Evolutionary conservation across 2,329 filamentous ascomycete species (phyloP).

Genomic region (Aspergillus sp.): DNA sequence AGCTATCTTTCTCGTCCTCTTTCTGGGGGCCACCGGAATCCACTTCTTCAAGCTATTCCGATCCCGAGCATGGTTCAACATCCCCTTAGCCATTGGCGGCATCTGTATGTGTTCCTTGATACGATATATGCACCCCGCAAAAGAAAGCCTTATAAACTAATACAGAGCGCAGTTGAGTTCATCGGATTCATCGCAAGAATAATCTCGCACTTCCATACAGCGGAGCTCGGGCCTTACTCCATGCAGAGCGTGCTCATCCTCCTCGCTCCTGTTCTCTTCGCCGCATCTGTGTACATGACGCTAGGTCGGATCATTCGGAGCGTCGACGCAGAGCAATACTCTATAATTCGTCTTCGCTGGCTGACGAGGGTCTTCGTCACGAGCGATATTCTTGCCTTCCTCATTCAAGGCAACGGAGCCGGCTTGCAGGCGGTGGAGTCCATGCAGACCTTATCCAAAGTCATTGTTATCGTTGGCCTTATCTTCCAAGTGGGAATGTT

Average conservation of each 20-base stretch:
- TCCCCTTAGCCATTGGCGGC: conserved; percentile 38
- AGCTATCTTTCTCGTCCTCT: conserved; percentile 30
- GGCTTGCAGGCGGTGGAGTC: conserved; percentile 24
- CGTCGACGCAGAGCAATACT: conserved; percentile 43
- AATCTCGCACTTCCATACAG: conserved; percentile 23
- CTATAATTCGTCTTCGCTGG: conserved; percentile 47
- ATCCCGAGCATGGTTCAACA: conserved; percentile 32
- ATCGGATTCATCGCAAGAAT: conserved; percentile 30
- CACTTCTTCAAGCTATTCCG: conserved; percentile 33
- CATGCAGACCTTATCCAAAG: conserved; percentile 8
- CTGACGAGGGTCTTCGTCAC: conserved; percentile 52
- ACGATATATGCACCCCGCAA: not conserved
- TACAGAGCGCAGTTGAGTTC: conserved; percentile 35
- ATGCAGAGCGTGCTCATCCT: conserved; percentile 50
- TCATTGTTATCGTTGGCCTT: conserved; percentile 26
- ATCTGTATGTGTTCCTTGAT: conserved; percentile 30
- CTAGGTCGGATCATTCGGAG: conserved; percentile 49
- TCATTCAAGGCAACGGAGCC: conserved; percentile 41
- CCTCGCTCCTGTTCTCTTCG: conserved; percentile 52
- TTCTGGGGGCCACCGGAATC: conserved; percentile 25
- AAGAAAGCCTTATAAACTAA: not conserved
- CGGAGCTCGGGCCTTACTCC: conserved; percentile 35
- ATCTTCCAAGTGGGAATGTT: conserved; percentile 31
- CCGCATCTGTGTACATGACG: conserved; percentile 54
- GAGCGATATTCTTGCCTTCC: conserved; percentile 52